A percentile compares a stretch with the other conserved stretches of the same genome.
Conservation (phyloP, 345 rosid genomes). For the Gossypium sturtianum region DNA sequence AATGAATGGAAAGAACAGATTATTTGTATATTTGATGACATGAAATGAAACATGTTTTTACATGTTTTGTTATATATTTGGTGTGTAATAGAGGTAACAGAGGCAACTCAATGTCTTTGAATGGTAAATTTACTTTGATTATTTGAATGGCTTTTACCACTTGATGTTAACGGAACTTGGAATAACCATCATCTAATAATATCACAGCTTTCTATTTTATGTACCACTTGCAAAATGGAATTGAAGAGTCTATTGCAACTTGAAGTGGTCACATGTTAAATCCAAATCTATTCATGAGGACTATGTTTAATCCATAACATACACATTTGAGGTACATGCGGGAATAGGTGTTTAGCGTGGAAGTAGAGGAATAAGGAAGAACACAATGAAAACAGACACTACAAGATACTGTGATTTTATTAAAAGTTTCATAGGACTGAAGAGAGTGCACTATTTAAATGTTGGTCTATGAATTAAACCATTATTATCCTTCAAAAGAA, state of each 20-base stretch:
- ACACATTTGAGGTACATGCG: not conserved
- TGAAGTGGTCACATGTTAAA: not conserved
- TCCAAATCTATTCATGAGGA: not conserved
- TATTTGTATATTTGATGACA: not conserved
- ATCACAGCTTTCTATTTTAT: not conserved
- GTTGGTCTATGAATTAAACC: too few relatives aligned
- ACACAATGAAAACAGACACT: too few relatives aligned
- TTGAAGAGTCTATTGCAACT: not conserved
- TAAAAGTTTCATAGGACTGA: too few relatives aligned
- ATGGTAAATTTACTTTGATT: not conserved
- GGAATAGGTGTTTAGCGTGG: too few relatives aligned
- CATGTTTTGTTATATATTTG: not conserved
- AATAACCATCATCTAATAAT: not conserved
- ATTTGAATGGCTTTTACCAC: not conserved
- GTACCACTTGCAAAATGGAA: not conserved
- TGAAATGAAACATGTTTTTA: not conserved
- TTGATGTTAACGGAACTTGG: not conserved
- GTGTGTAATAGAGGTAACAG: not conserved
- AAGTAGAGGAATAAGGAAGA: too few relatives aligned
- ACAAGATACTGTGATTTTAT: too few relatives aligned
- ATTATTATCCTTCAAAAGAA: too few relatives aligned
- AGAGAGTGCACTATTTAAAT: too few relatives aligned
- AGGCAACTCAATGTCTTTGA: not conserved
- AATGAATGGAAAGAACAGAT: not conserved
- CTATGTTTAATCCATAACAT: not conserved